These are phyloP conservation scores for Fragilaria radians DNA, from an alignment of 108 stramenopile species.

Conservation along the genomic window DNA sequence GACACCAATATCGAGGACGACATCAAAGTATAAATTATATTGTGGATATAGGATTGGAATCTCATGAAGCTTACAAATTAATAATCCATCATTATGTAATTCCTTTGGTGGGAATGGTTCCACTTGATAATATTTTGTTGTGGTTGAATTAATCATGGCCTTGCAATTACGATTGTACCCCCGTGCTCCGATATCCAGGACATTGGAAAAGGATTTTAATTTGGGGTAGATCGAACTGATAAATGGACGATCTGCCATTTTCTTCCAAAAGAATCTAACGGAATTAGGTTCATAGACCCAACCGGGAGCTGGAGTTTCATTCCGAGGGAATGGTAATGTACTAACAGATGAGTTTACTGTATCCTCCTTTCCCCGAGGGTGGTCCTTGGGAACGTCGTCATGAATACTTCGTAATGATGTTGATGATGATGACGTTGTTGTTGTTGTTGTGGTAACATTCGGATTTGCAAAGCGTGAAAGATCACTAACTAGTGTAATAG, in stretches of 20 bases:
- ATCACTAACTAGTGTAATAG: too few species aligned
- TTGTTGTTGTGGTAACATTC: neutral
- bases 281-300: slow-evolving; percentile 10
- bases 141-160: slow-evolving; percentile 7
- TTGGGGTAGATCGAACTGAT: neutral
- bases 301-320: neutral
- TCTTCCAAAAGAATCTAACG: slow-evolving; percentile 8
- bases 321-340: neutral
- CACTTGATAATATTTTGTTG: slow-evolving; percentile 5
- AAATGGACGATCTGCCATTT: slow-evolving; percentile 14
- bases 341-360: neutral
- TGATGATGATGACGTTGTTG: too few species aligned
- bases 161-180: slow-evolving; percentile 7
- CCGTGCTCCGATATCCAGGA: slow-evolving; percentile 6
- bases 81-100: slow-evolving; percentile 13
- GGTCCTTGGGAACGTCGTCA: too few species aligned
- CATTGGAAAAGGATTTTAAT: neutral
- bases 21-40: slow-evolving; percentile 5
- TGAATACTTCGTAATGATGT: too few species aligned
- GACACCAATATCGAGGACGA: slow-evolving; percentile 10
- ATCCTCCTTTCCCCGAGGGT: neutral
- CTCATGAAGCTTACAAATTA: slow-evolving; percentile 4
- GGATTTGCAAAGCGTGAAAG: too few species aligned
- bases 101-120: slow-evolving; percentile 9
- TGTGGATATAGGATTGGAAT: slow-evolving; percentile 3